phyloP scores from a whole-genome alignment of 2,329 filamentous ascomycete species.

The Aplosporella prunicola region DNA sequence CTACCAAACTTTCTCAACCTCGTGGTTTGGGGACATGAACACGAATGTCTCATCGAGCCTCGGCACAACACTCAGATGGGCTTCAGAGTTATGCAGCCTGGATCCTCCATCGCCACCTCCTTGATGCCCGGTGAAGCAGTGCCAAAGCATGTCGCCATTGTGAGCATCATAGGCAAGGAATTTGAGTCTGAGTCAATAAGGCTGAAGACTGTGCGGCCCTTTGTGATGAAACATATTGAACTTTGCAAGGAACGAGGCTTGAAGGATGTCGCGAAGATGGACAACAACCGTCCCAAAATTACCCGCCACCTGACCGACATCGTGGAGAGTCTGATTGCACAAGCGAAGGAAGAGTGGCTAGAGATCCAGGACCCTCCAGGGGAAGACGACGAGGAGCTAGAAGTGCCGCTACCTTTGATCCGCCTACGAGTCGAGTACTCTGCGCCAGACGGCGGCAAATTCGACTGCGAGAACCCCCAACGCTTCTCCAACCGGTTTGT shows the following conservation, averaged over 20 bases:
- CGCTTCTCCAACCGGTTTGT: slow-evolving; percentile 89
- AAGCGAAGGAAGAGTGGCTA: slow-evolving; percentile 74
- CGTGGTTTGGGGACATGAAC: slow-evolving; percentile 94
- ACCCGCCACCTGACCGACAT: slow-evolving; percentile 66
- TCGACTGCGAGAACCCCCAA: slow-evolving; percentile 90
- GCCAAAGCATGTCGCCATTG: slow-evolving; percentile 78
- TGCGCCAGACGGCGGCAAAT: slow-evolving; percentile 72
- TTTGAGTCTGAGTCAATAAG: slow-evolving; percentile 74
- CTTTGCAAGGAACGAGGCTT: slow-evolving; percentile 68
- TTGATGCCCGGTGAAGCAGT: slow-evolving; percentile 83
- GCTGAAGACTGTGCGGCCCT: slow-evolving; percentile 81
- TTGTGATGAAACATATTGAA: slow-evolving; percentile 74
- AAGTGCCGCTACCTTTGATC: slow-evolving; percentile 71
- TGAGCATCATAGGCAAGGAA: slow-evolving; percentile 73
- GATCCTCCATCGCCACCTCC: slow-evolving; percentile 91
- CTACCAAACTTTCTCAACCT: slow-evolving; percentile 85
- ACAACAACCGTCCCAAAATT: slow-evolving; percentile 73
- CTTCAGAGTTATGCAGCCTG: slow-evolving; percentile 95
- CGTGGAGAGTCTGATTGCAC: slow-evolving; percentile 77
- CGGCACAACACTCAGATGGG: slow-evolving; percentile 72
- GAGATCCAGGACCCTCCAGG: slow-evolving; percentile 56
- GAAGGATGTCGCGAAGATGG: slow-evolving; percentile 66
- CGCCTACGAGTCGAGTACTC: slow-evolving; percentile 86
- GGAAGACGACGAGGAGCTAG: slow-evolving; percentile 47
- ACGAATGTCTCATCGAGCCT: slow-evolving; percentile 89